Base-by-base conservation (phyloP, 306 rosid genomes). In the Argentina anserina region DNA sequence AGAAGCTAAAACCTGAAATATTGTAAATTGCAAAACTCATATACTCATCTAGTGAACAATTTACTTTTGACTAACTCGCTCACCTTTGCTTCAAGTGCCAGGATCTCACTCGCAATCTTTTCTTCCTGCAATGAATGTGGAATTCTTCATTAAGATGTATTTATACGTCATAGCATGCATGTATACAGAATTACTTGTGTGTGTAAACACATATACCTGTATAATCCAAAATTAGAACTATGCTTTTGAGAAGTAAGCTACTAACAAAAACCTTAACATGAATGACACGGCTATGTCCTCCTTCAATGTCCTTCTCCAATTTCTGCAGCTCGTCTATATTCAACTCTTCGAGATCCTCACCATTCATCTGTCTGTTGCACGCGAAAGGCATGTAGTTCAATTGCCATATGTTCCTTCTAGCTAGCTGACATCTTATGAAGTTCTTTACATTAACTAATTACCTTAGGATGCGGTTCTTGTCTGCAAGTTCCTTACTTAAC, bases 291-390 rank as follows among this genome's bases (percentile, higher is more conserved):
- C 41, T 60, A 62, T 76, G 84, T 33, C 82, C 82, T 5, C 72
- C 60, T 70, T 79, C 84, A 58, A 82, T 74, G 60, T 29, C 5
- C 49, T 46, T 67, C 68, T 79, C 89, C 66, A 85, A 68, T 14
- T 77, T 71, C 55, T 43, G 46, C 47, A 85, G 18, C 28, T 85
- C 86, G 3, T 74, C 77, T 3, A 82, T 9, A 14, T 58, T 71
- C 72, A 85, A 14, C 64, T 77, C 81, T 46, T 79, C 65, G 21
- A 85, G 82, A 49, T 77, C 84, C 65, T 74, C 77, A 4, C 84
- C 89, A 9, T 41, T 74, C 84, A 77, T 67, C 62, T 70, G 81
- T 77, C 89, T 82, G 59, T 70, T 41, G 42, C 42, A 58, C 5
- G 41, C 53, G 0, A 61, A 11, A 61, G 25, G 23, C 14, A 15